phyloP scores from a whole-genome alignment of 768 basidiomycete genomes.

The Macrocybe gigantea region DNA sequence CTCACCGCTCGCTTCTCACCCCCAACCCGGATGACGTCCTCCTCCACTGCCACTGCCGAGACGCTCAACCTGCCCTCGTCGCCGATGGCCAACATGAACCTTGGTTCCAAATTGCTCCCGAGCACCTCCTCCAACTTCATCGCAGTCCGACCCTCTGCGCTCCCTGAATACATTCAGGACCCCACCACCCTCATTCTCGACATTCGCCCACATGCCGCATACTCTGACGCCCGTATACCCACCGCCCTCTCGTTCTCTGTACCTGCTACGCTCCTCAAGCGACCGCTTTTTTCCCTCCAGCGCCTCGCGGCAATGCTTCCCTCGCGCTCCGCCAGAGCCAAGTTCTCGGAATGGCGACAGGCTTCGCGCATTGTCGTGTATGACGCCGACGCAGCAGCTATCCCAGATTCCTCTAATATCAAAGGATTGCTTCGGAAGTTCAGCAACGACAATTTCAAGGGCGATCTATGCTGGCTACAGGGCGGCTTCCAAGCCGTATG shows the following conservation, averaged over 20 bases:
- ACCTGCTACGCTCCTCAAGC: conserved; percentile 90
- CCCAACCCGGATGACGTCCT: conserved; percentile 7
- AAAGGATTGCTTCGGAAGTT: conserved; percentile 75
- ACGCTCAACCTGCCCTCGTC: conserved; percentile 12
- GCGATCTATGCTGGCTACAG: conserved; percentile 70
- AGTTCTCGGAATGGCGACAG: conserved; percentile 54
- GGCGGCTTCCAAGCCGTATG: conserved; percentile 79
- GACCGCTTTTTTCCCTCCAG: conserved; percentile 78
- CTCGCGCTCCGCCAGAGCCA: conserved; percentile 44
- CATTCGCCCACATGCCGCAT: conserved; percentile 79
- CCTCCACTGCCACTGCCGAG: background rate
- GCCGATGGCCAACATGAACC: conserved; percentile 16
- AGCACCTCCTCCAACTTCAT: conserved; percentile 11
- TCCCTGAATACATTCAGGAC: conserved; percentile 27
- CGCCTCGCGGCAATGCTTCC: conserved; percentile 81
- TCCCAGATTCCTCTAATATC: conserved; percentile 64
- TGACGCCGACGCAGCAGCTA: conserved; percentile 66
- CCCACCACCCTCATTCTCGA: conserved; percentile 67
- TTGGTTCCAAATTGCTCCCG: background rate
- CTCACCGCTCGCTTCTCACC: conserved; percentile 31
- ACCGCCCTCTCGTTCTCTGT: conserved; percentile 80
- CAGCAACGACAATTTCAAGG: conserved; percentile 41
- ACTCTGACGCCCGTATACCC: conserved; percentile 58
- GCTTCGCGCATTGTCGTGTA: conserved; percentile 72
- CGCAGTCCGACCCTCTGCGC: conserved; percentile 17